Conservation (phyloP, 2,329 filamentous ascomycete species). For the Escovopsis sp. region DNA sequence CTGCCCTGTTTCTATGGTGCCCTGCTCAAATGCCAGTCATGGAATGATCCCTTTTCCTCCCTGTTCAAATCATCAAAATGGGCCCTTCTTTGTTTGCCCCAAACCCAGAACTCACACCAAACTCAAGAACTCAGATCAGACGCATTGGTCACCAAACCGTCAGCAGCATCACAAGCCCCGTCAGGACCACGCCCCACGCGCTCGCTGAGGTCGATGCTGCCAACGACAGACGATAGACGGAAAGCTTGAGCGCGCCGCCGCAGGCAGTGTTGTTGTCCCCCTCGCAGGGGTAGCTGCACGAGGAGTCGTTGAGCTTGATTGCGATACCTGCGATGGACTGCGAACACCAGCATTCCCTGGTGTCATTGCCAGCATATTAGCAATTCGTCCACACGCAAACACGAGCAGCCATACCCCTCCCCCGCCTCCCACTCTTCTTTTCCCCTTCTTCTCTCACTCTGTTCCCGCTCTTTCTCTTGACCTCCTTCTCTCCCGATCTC, state of each 20-base stretch:
- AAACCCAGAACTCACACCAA: too few species aligned
- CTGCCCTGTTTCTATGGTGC: too few species aligned
- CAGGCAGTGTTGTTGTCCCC: constrained; percentile 37
- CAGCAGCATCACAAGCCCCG: background rate
- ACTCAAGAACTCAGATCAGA: too few species aligned
- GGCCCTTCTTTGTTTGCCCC: too few species aligned
- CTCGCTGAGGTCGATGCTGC: background rate
- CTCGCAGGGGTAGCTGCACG: constrained; percentile 37
- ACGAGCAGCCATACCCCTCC: background rate
- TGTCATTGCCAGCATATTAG: background rate
- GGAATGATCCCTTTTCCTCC: too few species aligned
- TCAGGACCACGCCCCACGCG: background rate
- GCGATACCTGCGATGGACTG: constrained; percentile 31
- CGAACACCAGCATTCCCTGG: constrained; percentile 46
- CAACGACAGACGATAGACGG: constrained; percentile 23
- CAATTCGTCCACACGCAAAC: background rate
- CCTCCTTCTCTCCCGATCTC: too few species aligned
- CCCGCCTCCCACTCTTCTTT: background rate
- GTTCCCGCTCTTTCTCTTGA: too few species aligned
- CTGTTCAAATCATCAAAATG: too few species aligned
- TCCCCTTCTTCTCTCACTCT: background rate
- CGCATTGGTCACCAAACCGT: too few species aligned
- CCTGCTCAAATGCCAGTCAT: too few species aligned
- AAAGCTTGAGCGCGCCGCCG: constrained; percentile 35
- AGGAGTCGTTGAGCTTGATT: constrained; percentile 26